Evolutionary conservation across 2,329 filamentous ascomycete genomes (phyloP).

Genomic region (Talaromyces verruculosus): DNA sequence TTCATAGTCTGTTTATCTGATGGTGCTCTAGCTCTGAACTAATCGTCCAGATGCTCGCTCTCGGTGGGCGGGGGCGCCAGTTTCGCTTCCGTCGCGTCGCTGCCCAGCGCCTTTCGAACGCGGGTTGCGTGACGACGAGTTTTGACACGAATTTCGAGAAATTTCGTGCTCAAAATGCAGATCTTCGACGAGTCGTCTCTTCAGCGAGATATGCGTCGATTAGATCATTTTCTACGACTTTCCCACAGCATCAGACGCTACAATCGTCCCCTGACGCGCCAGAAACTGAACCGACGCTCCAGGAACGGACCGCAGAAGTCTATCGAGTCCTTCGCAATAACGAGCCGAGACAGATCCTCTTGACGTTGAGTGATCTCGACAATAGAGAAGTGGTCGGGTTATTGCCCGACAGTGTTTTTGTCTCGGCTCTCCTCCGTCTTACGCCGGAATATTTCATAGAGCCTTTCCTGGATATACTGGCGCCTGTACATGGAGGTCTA

Average conservation of each 20-base stretch:
- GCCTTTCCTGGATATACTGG: conserved; percentile 49
- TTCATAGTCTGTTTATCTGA: background rate
- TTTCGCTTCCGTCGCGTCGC: background rate
- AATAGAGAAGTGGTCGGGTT: conserved; percentile 32
- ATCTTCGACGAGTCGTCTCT: background rate
- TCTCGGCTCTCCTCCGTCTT: conserved; percentile 62
- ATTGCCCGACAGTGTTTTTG: conserved; percentile 59
- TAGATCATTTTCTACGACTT: conserved; percentile 2
- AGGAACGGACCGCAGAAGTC: conserved; percentile 24
- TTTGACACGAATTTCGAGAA: background rate
- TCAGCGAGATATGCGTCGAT: no score
- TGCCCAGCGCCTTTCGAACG: background rate
- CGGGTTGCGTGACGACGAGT: background rate
- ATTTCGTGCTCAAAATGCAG: background rate
- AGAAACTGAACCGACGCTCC: background rate
- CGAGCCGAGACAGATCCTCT: conserved; percentile 44
- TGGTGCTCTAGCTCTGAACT: background rate
- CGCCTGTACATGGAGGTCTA: conserved; percentile 52
- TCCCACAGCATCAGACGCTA: background rate
- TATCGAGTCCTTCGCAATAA: conserved; percentile 34
- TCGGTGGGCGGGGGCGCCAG: conserved; percentile 1
- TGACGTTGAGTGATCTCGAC: conserved; percentile 34
- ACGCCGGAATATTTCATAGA: conserved; percentile 57
- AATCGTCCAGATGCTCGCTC: background rate
- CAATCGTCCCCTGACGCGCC: background rate